Conservation (phyloP, 768 basidiomycete genomes). For the Calocera cornea region DNA sequence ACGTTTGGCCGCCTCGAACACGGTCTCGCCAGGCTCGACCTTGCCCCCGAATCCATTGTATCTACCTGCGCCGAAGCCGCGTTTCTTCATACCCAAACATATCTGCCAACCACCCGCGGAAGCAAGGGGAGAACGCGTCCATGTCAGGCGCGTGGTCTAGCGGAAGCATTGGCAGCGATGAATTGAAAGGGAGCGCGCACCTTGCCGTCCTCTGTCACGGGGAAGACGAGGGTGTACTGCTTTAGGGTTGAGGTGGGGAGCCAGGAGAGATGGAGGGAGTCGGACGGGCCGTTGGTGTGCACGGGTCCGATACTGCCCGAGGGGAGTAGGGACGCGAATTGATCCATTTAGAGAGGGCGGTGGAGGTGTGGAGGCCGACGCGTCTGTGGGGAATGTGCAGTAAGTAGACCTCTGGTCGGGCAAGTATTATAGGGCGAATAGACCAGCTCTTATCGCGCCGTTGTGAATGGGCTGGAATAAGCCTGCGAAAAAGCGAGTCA, state of each 20-base stretch:
- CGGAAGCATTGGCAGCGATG: not conserved
- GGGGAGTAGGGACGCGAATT: not conserved
- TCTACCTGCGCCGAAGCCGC: constrained; percentile 32
- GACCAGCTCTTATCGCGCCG: not conserved
- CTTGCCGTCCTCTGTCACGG: not conserved
- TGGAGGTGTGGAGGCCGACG: constrained; percentile 1
- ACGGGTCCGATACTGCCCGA: not conserved
- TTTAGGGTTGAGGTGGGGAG: not conserved
- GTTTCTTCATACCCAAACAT: constrained; percentile 22
- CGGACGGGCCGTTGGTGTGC: not conserved
- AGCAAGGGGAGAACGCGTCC: not conserved
- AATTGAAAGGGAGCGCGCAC: not conserved
- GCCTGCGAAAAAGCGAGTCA: too few relatives aligned
- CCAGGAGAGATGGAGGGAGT: not conserved
- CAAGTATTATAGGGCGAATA: not conserved
- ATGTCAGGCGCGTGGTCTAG: not conserved
- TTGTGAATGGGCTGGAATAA: not conserved
- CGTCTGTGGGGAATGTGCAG: not conserved
- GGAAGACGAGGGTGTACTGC: not conserved
- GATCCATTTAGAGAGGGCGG: not conserved
- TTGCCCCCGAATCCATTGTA: constrained; percentile 89
- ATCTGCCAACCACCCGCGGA: constrained; percentile 13
- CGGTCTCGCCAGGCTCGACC: constrained; percentile 59
- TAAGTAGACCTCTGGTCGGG: not conserved
- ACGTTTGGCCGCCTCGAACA: constrained; percentile 57